These are phyloP conservation scores for Saitozyma podzolica DNA, from an alignment of 768 basidiomycete species.

Conservation along the genomic window DNA sequence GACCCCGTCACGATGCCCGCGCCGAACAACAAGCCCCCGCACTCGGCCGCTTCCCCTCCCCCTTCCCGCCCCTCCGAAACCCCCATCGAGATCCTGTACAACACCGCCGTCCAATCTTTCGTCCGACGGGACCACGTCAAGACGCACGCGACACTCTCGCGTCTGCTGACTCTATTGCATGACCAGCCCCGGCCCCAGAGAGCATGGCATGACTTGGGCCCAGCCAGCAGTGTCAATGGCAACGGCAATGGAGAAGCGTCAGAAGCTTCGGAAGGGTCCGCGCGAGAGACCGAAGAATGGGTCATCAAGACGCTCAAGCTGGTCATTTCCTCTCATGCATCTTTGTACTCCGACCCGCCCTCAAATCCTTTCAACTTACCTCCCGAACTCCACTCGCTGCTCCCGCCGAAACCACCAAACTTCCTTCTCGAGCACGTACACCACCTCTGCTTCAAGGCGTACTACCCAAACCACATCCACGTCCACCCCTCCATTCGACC, in stretches of 20 bases:
- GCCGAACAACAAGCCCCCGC: too few relatives aligned
- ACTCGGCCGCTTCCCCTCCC: too few relatives aligned
- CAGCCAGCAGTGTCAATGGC: not conserved
- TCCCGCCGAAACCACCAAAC: slow-evolving; percentile 25
- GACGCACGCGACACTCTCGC: slow-evolving; percentile 27
- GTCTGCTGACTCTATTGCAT: slow-evolving; percentile 12
- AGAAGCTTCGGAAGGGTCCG: not conserved
- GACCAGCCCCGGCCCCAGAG: not conserved
- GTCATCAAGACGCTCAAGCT: slow-evolving; percentile 39
- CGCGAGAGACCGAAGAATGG: slow-evolving; percentile 22
- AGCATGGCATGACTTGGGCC: slow-evolving; percentile 27
- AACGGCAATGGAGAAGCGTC: not conserved
- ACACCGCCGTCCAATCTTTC: slow-evolving; percentile 45
- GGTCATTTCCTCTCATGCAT: slow-evolving; percentile 28
- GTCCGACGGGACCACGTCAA: slow-evolving; percentile 40
- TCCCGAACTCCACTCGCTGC: slow-evolving; percentile 7
- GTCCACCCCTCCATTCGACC: not conserved
- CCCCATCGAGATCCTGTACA: slow-evolving; percentile 36
- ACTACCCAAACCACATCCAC: not conserved
- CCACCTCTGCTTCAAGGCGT: slow-evolving; percentile 3
- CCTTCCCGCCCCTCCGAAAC: slow-evolving; percentile 8
- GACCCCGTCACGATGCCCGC: too few relatives aligned
- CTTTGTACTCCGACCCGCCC: slow-evolving; percentile 41
- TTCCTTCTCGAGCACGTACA: slow-evolving; percentile 16
- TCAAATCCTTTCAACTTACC: slow-evolving; percentile 6